Conservation (phyloP, 495 filamentous ascomycete genomes). For the Schizothecium vesticola region DNA sequence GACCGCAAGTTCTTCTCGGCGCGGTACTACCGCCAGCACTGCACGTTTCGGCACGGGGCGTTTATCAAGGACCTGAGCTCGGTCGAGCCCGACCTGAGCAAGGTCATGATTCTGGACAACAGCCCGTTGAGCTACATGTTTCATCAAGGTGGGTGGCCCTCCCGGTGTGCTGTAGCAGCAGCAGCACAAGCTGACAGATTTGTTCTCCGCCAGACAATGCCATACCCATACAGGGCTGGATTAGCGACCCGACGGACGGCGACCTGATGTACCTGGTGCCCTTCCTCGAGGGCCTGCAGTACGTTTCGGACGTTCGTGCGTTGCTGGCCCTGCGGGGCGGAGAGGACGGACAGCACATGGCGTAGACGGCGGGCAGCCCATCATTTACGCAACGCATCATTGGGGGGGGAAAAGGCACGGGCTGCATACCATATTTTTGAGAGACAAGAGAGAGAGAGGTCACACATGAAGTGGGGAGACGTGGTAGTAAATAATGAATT, state of each 20-base stretch:
- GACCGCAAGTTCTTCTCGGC: slow-evolving; percentile 92
- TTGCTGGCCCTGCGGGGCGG: slow-evolving; percentile 82
- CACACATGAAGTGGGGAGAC: too few species aligned
- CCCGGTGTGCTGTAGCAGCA: not conserved
- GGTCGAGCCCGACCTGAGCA: slow-evolving; percentile 91
- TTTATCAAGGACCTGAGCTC: slow-evolving; percentile 97
- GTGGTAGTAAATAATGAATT: slow-evolving; percentile 12
- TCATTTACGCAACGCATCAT: not conserved
- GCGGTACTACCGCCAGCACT: slow-evolving; percentile 92
- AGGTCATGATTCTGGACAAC: slow-evolving; percentile 98
- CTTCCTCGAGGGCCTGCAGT: slow-evolving; percentile 90
- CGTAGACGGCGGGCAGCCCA: slow-evolving; percentile 10
- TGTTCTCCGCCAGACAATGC: slow-evolving; percentile 77
- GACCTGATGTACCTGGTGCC: slow-evolving; percentile 88
- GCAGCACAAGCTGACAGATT: not conserved
- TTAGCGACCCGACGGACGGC: slow-evolving; percentile 83
- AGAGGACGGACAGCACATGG: slow-evolving; percentile 57
- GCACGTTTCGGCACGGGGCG: slow-evolving; percentile 87
- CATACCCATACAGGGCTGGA: slow-evolving; percentile 91
- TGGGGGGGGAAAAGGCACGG: not conserved
- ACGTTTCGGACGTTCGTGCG: slow-evolving; percentile 90
- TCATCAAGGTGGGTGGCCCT: slow-evolving; percentile 70
- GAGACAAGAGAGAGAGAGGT: not conserved
- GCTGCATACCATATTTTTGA: not conserved
- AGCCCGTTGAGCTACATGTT: slow-evolving; percentile 98